Percentiles rank a stretch among this genome's conserved stretches.
These are phyloP conservation scores for Lumnitzera littorea DNA, from an alignment of 345 rosid genomes.

Conservation along the genomic window DNA sequence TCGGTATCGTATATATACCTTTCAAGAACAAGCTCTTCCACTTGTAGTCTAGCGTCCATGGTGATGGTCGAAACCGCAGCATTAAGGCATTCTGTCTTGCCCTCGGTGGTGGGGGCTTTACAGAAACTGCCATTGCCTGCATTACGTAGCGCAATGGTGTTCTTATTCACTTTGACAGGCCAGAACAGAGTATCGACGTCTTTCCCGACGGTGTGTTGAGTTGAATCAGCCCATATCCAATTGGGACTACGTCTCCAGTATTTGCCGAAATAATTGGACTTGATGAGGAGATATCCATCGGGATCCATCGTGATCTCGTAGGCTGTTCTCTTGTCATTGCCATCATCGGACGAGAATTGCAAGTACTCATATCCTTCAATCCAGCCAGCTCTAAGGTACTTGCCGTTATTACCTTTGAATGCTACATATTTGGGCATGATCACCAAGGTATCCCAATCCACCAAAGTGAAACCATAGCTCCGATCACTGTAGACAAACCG, in stretches of 20 bases:
- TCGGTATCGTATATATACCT: neutral
- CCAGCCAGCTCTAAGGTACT: neutral
- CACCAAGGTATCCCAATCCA: neutral
- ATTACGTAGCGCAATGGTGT: neutral
- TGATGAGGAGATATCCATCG: neutral
- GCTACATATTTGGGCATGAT: neutral
- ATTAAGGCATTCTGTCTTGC: neutral
- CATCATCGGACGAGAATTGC: neutral
- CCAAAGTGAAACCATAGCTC: neutral
- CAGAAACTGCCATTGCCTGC: neutral
- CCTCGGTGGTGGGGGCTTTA: neutral
- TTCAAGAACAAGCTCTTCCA: neutral
- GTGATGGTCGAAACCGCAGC: neutral
- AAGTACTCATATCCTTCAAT: neutral
- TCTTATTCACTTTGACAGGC: neutral
- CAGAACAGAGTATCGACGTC: neutral
- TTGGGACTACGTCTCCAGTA: neutral
- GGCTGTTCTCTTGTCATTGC: neutral
- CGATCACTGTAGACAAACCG: too few species aligned
- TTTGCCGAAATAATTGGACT: neutral
- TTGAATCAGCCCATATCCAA: slow-evolving; percentile 1
- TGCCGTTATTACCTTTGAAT: neutral
- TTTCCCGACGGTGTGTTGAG: neutral
- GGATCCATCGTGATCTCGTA: neutral
- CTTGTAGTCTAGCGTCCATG: neutral